Percentiles rank a stretch among this genome's conserved stretches.
These are phyloP conservation scores for Beauveria brongniartii DNA, from an alignment of 2,329 filamentous ascomycete species.

Conservation along the genomic window DNA sequence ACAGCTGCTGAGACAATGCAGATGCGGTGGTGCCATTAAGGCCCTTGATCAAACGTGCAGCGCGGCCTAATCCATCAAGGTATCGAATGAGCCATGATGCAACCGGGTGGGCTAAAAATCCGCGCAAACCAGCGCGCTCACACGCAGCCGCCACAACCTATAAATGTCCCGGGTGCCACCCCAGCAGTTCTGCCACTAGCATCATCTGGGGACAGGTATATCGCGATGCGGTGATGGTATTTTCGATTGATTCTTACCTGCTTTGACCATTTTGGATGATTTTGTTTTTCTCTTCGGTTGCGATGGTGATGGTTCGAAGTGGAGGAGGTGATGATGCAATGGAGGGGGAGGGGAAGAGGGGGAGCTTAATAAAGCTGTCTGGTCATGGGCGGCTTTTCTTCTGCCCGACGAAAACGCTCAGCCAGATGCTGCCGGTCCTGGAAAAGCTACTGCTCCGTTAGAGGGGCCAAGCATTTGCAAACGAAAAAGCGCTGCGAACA, in stretches of 20 bases:
- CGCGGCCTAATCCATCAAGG: conserved; percentile 38
- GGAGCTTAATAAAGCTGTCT: conserved; percentile 10
- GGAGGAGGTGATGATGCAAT: conserved; percentile 12
- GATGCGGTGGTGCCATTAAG: conserved; percentile 23
- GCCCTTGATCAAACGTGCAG: conserved; percentile 16
- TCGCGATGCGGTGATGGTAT: background rate
- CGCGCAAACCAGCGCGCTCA: conserved; percentile 50
- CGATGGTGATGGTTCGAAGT: conserved; percentile 15
- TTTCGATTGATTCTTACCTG: conserved; percentile 56
- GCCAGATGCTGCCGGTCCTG: background rate
- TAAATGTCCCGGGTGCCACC: conserved; percentile 8
- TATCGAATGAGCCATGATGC: conserved; percentile 17
- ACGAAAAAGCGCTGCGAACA: background rate
- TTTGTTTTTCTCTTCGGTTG: conserved; percentile 24
- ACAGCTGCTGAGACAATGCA: background rate
- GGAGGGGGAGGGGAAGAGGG: conserved; percentile 5
- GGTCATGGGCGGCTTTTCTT: background rate
- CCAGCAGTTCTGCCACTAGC: background rate
- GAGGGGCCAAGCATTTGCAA: background rate
- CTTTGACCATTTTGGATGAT: conserved; percentile 92
- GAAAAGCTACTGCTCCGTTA: background rate
- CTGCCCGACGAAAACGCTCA: background rate
- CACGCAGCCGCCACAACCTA: background rate
- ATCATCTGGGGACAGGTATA: background rate
- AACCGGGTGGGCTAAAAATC: conserved; percentile 31